Base-by-base conservation (phyloP, 306 rosid species). In the Citrullus amarus region DNA sequence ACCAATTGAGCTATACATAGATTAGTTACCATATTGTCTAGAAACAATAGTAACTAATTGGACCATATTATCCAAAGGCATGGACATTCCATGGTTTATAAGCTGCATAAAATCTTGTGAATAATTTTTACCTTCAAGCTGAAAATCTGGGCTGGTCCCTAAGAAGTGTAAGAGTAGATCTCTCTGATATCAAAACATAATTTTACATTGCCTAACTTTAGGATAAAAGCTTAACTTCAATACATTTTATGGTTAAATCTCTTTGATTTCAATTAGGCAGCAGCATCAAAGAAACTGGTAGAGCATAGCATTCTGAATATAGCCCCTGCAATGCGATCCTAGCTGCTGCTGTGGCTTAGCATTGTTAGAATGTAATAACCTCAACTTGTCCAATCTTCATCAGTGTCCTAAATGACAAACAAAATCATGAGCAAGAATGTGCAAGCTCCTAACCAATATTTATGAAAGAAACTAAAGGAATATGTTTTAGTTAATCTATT, bases 381-480 rank as follows among this genome's bases (percentile, higher is more conserved):
- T 74, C 62, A 74, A 55, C 62, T 74, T 17, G 61, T 53, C 78
- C 78, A 74, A 53, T 74, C 78, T 74, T 74, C 78, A 74, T 74
- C 78, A 4, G 78, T 51, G 78, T 74, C 78, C 78, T 74, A 32
- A 16, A 53, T 28, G 60, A 48, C 43, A 32, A 14, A 9, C 28
- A 32, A 72, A 46, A 7, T 3, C 28, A 12, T 46, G 28, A 50
- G 77, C 9, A 73, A 73, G 25, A 30, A 3, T 9, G 57, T 28
- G 43, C 46, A 73, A 30, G 60, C 51, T 73, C 44, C n/a, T 30
- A 46, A 68, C 6, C 32, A 69, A 66, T 66, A 69, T 69, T 69
- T n/a, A 68, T 41, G 22, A 9, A 67, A 66, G 73, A 66, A 66
- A 17, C 18, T 68, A 36, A n/a, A 70, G 38, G 54, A 69, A 39